Base-by-base conservation (phyloP, 768 basidiomycete genomes). In the Leucocoprinus leucothites region DNA sequence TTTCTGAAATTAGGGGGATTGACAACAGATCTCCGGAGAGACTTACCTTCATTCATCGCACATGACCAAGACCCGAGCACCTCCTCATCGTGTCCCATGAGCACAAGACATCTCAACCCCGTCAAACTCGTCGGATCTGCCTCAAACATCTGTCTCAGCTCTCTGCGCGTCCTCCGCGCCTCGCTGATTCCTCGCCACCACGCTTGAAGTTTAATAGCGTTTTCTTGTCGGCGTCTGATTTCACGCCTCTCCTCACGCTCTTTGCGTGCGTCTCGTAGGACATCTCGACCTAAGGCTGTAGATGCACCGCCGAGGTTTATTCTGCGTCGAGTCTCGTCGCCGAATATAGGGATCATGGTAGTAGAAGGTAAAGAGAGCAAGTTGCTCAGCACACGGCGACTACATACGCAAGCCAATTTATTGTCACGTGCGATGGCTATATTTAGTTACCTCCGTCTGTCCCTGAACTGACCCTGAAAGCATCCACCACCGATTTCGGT, bases 301-400 rank as follows among this genome's bases (percentile, higher is more conserved):
- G 74, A 77, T 1, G 79, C 67, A 1, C 91, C 91, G 14, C 91
- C 91, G 18, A 92, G 78, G 65, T 92, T 91, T 60, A 92, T 92
- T 61, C 79, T 76, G 42, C 85, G 79, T 53, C 82, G 76, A 42
- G 72, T 70, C 49, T 85, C 79, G 61, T 76, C 73, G 35, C 74
- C 77, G 60, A 84, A 82, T 43, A 82, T 47, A 14, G 78, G 75
- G 35, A 67, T 47, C 68, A 69, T 69, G 44, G 46, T 45, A 18
- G 49, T 31, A 31, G 11, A 31, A 31, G 31, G 11, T 31, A 5
- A 45, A 36, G 40, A 44, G 5, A 43, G 28, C 11, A 28, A 8
- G 31, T 18, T 14, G 24, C 34, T 50, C 35, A n/a, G 31, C 31
- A 5, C 11, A 31, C 31, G 11, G 31, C 31, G 35, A 36, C n/a